phyloP scores from a whole-genome alignment of 2,329 filamentous ascomycete genomes.

The Fusarium fujikuroi region DNA sequence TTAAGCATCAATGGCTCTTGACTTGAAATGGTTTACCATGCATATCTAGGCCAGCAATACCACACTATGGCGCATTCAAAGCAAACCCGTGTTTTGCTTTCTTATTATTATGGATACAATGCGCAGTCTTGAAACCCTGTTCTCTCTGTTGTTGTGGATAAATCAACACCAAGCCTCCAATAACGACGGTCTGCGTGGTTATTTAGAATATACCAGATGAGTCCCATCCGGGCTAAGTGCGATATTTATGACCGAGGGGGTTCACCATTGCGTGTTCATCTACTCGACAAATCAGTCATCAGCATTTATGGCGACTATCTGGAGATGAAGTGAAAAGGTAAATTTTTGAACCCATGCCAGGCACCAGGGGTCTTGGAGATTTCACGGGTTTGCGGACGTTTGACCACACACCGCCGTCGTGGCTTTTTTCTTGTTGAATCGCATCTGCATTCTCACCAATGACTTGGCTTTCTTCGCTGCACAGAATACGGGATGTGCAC shows the following conservation, averaged over 20 bases:
- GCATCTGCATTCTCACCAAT: conserved; percentile 25
- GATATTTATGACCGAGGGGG: conserved; percentile 5
- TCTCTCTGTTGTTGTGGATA: conserved; percentile 24
- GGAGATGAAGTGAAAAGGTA: conserved; percentile 3
- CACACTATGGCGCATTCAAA: conserved; percentile 10
- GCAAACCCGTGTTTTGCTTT: conserved; percentile 15
- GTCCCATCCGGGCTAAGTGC: background rate
- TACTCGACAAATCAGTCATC: conserved; percentile 8
- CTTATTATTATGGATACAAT: background rate
- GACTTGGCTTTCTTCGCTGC: conserved; percentile 16
- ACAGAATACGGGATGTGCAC: conserved; percentile 33
- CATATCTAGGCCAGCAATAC: conserved; percentile 3
- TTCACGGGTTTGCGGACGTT: conserved; percentile 27
- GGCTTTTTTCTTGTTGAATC: conserved; percentile 16
- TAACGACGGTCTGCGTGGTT: conserved; percentile 5
- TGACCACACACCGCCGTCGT: conserved; percentile 33
- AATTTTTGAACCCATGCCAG: background rate
- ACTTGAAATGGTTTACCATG: conserved; percentile 12
- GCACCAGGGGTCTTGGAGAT: conserved; percentile 25
- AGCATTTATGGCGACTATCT: conserved; percentile 24
- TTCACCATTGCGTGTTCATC: conserved; percentile 18
- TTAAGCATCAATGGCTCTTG: background rate
- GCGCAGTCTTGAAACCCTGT: conserved; percentile 9
- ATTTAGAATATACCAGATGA: background rate
- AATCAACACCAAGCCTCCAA: conserved; percentile 25